Evolutionary conservation across 2,329 filamentous ascomycete genomes (phyloP), one percentile per base, ranked within the genome.

Genomic region (Phialocephala subalpina): DNA sequence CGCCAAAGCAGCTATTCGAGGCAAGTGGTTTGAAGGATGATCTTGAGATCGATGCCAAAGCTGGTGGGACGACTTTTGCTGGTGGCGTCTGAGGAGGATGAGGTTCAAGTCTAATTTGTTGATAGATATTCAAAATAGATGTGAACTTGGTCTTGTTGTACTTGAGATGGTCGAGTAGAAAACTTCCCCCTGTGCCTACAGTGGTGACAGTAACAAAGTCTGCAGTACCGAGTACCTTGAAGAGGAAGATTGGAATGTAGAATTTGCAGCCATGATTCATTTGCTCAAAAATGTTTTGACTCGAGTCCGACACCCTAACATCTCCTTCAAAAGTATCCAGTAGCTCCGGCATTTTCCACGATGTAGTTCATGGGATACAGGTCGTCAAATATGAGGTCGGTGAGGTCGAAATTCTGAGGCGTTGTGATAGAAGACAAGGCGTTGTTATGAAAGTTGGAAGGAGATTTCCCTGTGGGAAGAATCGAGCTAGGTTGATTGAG

Each of bases 21-120:
- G 53, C 45, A 6, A 25, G 16, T 12, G 52, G 60, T 20, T 57
- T 62, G 27, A 56, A 47, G 60, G 52, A 62, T 42, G 38, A 42
- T 42, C 38, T 42, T 42, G 38, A 42, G 38, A 42, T 42, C 18
- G 85, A 87, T 65, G 61, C 55, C 25, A 66, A 63, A 29, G 68
- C 69, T 55, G 69, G 69, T n/a, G 68, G 69, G 22, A 47, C 52
- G 1, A 33, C 64, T 42, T 71, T 69, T 29, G 45, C 45, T 8
- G 60, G 63, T 52, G 69, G 68, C 27, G 64, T 71, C 53, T 71
- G 47, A 65, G n/a, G 14, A 20, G 40, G 12, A 6, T 16, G 38
- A 42, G 12, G 3, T 6, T 14, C 5, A 33, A 33, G 29, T 42
- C 38, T 42, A 12, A 42, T 42, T 42, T 42, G 5, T 42, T 14